Conservation (phyloP, 495 filamentous ascomycete species). For the Hypoxylon intermedium region DNA sequence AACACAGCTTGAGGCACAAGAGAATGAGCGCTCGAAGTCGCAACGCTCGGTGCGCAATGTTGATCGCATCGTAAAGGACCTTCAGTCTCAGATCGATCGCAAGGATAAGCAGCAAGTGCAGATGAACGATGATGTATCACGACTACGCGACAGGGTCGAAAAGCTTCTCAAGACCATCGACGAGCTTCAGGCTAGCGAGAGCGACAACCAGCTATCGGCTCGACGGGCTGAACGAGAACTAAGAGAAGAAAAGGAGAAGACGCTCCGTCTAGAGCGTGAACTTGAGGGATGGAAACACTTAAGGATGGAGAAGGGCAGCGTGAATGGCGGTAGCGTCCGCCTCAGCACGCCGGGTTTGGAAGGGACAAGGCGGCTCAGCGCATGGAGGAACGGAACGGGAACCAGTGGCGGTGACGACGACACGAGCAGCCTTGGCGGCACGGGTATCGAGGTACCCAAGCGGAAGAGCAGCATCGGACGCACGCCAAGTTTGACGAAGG, state of each 20-base stretch:
- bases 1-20: constrained; percentile 85
- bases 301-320: constrained; percentile 65
- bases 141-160: constrained; percentile 86
- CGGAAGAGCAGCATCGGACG: constrained; percentile 63
- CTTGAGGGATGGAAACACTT: constrained; percentile 83
- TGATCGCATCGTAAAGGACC: constrained; percentile 91
- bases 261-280: constrained; percentile 82
- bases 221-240: constrained; percentile 89
- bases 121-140: constrained; percentile 79
- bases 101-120: constrained; percentile 83
- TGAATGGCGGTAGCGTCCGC: constrained; percentile 42
- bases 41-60: constrained; percentile 89
- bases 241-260: constrained; percentile 86
- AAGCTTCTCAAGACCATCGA: constrained; percentile 89
- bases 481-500: constrained; percentile 61
- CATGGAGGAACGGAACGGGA: constrained; percentile 45
- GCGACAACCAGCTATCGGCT: constrained; percentile 75
- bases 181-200: constrained; percentile 87
- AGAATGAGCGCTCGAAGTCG: constrained; percentile 75
- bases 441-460: constrained; percentile 57
- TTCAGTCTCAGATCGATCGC: constrained; percentile 90
- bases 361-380: constrained; percentile 41
- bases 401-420: constrained; percentile 40
- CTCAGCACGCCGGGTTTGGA: constrained; percentile 42
- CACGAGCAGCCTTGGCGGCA: constrained; percentile 31